Evolutionary conservation across 2,329 filamentous ascomycete genomes (phyloP).

Genomic region (Xylaria sp.): DNA sequence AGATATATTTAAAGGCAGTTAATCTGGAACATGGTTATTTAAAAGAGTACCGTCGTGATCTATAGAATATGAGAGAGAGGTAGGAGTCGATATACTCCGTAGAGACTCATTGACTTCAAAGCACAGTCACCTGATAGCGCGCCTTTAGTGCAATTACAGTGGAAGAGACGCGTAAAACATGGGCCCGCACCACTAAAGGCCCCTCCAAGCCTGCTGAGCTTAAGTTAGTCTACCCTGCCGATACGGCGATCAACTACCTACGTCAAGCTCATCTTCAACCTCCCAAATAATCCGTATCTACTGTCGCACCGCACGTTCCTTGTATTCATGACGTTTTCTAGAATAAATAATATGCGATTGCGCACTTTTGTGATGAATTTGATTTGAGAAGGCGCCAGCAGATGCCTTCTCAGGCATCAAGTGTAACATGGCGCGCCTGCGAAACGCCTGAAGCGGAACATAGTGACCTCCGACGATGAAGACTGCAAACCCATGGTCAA

Average conservation of each 20-base stretch:
- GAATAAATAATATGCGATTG: not conserved
- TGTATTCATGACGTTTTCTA: not conserved
- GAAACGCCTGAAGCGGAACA: conserved; percentile 64
- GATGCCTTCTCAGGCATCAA: conserved; percentile 34
- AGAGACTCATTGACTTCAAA: no score
- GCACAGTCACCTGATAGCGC: conserved; percentile 36
- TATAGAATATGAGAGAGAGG: no score
- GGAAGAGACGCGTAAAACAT: conserved; percentile 18
- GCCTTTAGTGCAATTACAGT: conserved; percentile 29
- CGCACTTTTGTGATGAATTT: not conserved
- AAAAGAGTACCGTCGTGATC: no score
- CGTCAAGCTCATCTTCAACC: not conserved
- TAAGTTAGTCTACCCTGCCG: not conserved
- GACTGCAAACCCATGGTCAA: conserved; percentile 49
- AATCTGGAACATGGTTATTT: no score
- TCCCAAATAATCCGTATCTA: not conserved
- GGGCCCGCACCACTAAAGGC: conserved; percentile 2
- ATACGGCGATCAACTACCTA: not conserved
- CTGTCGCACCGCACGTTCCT: not conserved
- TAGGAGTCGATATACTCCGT: no score
- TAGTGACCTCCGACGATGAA: conserved; percentile 58
- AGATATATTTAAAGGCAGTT: no score
- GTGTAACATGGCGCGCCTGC: conserved; percentile 58
- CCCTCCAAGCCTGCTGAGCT: not conserved
- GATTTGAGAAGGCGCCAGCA: conserved; percentile 12